Evolutionary conservation across 306 rosid species (phyloP), one percentile per base, ranked within the genome.

Genomic region (Lablab purpureus): DNA sequence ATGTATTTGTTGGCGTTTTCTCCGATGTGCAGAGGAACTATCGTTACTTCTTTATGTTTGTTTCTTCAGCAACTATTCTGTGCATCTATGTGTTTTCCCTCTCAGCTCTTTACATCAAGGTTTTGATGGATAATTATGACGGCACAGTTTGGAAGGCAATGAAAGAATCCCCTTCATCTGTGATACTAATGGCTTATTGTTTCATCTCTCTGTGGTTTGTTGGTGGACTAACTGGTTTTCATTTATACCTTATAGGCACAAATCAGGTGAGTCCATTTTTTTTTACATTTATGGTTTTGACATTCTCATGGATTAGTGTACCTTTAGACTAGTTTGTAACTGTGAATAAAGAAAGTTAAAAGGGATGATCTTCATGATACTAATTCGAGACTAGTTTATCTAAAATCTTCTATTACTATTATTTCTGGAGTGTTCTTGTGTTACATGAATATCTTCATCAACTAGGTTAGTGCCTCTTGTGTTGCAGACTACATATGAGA

Each of bases 211-310:
- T 91, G 50, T 94, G 97, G 98, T 94, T 94, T 83, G 97, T 94
- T 82, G 98, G 97, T 81, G 98, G 98, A 63, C 85, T 94, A 71
- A 92, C 97, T 32, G 97, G 96, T 79, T 94, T 92, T 82, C 98
- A 94, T 84, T 73, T 89, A 82, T 94, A 94, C 90, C 97, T 94
- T 30, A 90, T 90, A 70, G 92, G 93, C 81, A 84, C 93, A 78
- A 92, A 94, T 78, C 97, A 94, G 97, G 98, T 94, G 55, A 73
- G 94, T 85, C 78, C 14, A 58, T 37, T 81, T 75, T 19, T 75
- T n/a, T 74, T 65, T 51, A 65, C 47, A 18, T 73, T 81, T 86
- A 58, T 68, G 56, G 30, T 81, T 82, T 73, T 59, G 51, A 63
- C 67, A 49, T 80, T 51, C 69, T 65, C 13, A 11, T 43, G 49